Evolutionary conservation across 2,329 filamentous ascomycete species (phyloP), one percentile per base, ranked within the genome.

Genomic region (Sporothrix schenckii): DNA sequence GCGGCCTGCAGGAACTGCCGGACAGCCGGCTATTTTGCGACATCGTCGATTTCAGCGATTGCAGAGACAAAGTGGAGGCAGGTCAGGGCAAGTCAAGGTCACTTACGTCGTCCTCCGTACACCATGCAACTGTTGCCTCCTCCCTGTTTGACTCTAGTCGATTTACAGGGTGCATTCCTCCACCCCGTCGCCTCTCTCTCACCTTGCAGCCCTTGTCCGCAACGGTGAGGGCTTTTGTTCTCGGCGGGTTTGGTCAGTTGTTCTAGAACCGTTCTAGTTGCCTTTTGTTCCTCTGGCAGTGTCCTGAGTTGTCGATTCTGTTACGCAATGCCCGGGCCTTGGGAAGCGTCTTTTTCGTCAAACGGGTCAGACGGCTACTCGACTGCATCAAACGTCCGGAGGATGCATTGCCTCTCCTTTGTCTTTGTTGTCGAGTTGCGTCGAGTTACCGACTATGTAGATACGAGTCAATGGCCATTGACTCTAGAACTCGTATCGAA

Each of bases 141-240:
- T 66, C 30, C 61, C 61, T 52, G 4, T 66, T 66, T 66, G 44
- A 66, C 47, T 66, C 61, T 66, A 52, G 61, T 52, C 30, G 10
- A 24, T 65, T 65, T 50, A 7, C 44, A 65, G 21, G 27, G 61
- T 30, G 6, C 6, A 7, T 49, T 30, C 27, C 27, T 30, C 27
- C 27, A 5, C 27, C 27, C 27, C 27, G 27, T 30, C 27, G 27
- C 27, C 13, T 11, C 39, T 21, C 47, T 27, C 52, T 66, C 60
- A 49, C 60, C 60, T 30, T n/a, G 39, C 58, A 44, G 11, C n/a
- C n/a, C 24, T 10, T 44, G 24, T 14, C 13, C 41, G 41, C 7
- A 30, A n/a, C 58, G 39, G 58, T 47, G 58, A 61, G 27, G 39
- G 58, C 58, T 58, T 58, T 58, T 58, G 30, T 58, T 58, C 4